Base-by-base conservation (phyloP, 1,284 basidiomycete species). In the Phylloboletellus chloephorus region DNA sequence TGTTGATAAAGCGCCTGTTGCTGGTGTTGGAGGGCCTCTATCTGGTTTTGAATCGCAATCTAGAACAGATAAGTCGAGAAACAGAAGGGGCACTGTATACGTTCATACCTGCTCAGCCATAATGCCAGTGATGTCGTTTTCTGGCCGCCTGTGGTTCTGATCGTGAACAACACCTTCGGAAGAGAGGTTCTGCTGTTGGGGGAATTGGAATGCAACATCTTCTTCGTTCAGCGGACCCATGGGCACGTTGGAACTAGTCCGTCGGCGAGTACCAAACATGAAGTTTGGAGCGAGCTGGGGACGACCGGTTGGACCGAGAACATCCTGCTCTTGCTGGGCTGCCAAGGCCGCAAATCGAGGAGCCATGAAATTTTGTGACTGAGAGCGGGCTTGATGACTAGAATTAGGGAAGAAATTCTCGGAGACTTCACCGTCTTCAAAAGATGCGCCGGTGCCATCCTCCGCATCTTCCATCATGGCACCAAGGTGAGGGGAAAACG, bases 31-130 rank as follows among this genome's bases (percentile, higher is more conserved):
- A 94, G 68, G 7, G 79, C 87, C 65, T 94, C 91, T 47, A 95
- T 95, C 66, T 94, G 88, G 53, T 65, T 87, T 64, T 95, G 91
- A 40, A 95, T 60, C 31, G 88, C 88, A 53, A 93, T 87, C 89
- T 94, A 58, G 17, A 44, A 31, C 36, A 43, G n/a, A 44, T 48
- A 12, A 50, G 46, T 45, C 23, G 50, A 47, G 16, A 32, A 12
- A 36, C 28, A 17, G 37, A 31, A 21, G 32, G 17, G 30, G 20
- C 31, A 34, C 32, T 13, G 24, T 35, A 12, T 15, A 33, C 7
- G 40, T 13, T 50, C 61, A 47, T 55, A 89, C 89, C 76, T 94
- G 90, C 63, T 92, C 88, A 15, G 88, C 88, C 85, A 93, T 88
- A 41, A 90, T 85, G 15, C 85, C 85, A 37, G 75, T 77, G 37